Base-by-base conservation (phyloP, 495 filamentous ascomycete species). In the Parathielavia hyrcaniae region DNA sequence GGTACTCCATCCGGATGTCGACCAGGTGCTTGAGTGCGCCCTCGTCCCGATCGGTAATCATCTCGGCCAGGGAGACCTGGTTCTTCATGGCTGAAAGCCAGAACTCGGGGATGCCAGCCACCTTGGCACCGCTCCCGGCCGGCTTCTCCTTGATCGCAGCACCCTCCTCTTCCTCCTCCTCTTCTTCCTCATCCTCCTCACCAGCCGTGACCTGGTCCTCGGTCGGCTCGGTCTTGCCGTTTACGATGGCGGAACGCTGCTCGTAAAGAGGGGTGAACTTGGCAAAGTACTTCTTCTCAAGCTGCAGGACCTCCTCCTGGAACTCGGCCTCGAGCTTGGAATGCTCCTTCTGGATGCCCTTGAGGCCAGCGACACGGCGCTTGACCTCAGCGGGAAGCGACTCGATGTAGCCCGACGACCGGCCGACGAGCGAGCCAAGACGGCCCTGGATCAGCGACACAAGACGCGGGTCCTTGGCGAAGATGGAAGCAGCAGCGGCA, bases 61-160 rank as follows among this genome's bases (percentile, higher is more conserved):
- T 92, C 75, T 97, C 95, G 36, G 91, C 90, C 46, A 99, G 81
- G 10, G 90, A 91, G 67, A 92, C 82, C 69, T 96, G 90, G 77
- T 97, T 99, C 81, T 99, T 99, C 93, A 99, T 97, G 61, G 95
- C 90, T 58, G 92, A 96, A 30, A 99, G 80, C 95, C 95, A 99
- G 80, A 99, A 99, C 73, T 99, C 95, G 36, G 95, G 95, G 60
- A 97, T 96, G 65, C 91, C 91, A 61, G 78, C 75, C 46, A 82
- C 77, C 59, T 73, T 69, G 51, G 73, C 70, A 44, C 68, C 63
- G 45, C 70, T 66, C 58, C 77, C 77, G 39, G 75, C 53, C 11
- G 69, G 46, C 56, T 69, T 65, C 56, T 79, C 75, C 53, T 83
- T 75, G 61, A 81, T 78, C 30, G 75, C 64, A 38, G 73, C 67